Evolutionary conservation across 2,329 filamentous ascomycete species (phyloP).

Genomic region (Westerdykella sp.): DNA sequence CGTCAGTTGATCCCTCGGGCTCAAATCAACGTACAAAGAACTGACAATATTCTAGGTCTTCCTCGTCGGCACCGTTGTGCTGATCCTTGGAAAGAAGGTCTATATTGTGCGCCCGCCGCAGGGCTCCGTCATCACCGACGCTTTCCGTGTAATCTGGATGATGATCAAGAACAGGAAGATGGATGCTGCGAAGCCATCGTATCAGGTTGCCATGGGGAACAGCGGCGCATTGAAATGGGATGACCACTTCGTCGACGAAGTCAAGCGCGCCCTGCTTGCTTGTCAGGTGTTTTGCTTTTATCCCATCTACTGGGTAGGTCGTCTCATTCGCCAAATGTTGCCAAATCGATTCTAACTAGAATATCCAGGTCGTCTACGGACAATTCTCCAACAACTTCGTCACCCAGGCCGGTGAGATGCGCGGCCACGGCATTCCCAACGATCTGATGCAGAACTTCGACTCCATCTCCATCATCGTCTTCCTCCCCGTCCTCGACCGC

Average conservation of each 20-base stretch:
- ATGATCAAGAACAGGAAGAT: conserved; percentile 51
- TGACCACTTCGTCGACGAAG: conserved; percentile 65
- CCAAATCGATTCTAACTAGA: background rate
- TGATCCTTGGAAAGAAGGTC: conserved; percentile 33
- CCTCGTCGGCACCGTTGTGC: conserved; percentile 54
- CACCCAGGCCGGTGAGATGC: conserved; percentile 41
- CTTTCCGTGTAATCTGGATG: conserved; percentile 56
- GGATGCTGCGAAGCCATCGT: conserved; percentile 61
- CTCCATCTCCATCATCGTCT: conserved; percentile 42
- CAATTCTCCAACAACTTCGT: conserved; percentile 43
- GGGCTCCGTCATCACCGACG: conserved; percentile 34
- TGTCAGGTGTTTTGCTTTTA: conserved; percentile 60
- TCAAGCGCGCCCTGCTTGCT: conserved; percentile 60
- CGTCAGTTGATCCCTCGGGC: conserved; percentile 14
- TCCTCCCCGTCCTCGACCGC: conserved; percentile 42
- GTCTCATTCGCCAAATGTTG: background rate
- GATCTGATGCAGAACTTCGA: conserved; percentile 47
- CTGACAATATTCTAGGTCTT: conserved; percentile 43
- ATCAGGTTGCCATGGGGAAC: conserved; percentile 50
- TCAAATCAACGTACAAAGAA: too few species aligned
- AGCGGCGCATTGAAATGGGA: conserved; percentile 52
- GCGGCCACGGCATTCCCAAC: conserved; percentile 42
- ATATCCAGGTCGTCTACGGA: conserved; percentile 32
- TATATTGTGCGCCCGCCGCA: conserved; percentile 37
- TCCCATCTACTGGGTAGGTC: conserved; percentile 39